Evolutionary conservation across 805 yeast genomes (phyloP).

Genomic region (Spathaspora girioi): DNA sequence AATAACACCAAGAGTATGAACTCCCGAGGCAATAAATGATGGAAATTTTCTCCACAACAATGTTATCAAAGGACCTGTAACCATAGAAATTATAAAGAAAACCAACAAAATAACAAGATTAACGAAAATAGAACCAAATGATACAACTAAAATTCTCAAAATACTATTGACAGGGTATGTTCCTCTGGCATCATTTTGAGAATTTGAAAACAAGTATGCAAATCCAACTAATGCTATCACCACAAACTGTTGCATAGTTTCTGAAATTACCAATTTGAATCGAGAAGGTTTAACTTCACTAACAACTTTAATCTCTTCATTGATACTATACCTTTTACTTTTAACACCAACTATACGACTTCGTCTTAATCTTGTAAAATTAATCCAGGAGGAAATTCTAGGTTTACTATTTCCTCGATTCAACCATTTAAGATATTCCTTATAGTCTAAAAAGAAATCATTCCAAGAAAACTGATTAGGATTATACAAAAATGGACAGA

Average conservation of each 20-base stretch:
- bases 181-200: conserved; percentile 45
- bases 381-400: conserved; percentile 39
- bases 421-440: conserved; percentile 49
- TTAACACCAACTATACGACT: conserved; percentile 58
- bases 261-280: conserved; percentile 38
- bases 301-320: conserved; percentile 36
- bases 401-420: conserved; percentile 47
- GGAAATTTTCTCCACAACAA: conserved; percentile 46
- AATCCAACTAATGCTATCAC: conserved; percentile 30
- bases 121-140: conserved; percentile 45
- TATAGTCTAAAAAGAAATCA: conserved; percentile 70
- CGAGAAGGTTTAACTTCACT: conserved; percentile 51
- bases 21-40: conserved; percentile 49
- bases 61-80: conserved; percentile 48
- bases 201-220: conserved; percentile 52
- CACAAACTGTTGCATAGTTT: conserved; percentile 34
- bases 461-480: conserved; percentile 72
- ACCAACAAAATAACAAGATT: conserved; percentile 39
- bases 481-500: conserved; percentile 72
- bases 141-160: conserved; percentile 40
- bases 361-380: conserved; percentile 47
- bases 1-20: conserved; percentile 52
- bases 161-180: conserved; percentile 37
- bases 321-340: conserved; percentile 30
- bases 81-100: conserved; percentile 42